Base-by-base conservation (phyloP, 305 asterid genomes). In the Fraxinus ornus region DNA sequence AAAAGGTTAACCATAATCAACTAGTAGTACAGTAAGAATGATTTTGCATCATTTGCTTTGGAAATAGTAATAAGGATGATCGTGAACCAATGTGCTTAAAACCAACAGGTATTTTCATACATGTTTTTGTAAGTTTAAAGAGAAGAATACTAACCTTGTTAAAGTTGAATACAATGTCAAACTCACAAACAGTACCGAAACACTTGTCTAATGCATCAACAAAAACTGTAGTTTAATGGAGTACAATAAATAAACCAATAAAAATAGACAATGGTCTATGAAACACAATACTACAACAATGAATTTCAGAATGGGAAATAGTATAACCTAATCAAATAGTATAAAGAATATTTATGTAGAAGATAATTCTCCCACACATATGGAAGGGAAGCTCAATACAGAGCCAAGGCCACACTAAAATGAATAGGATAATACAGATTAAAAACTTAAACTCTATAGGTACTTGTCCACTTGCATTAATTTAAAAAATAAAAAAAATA, bases 181-280 rank as follows among this genome's bases (percentile, higher is more conserved):
- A 97, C 91, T 94, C 98, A 77, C 99, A 93, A 49, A 94, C 99
- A 75, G 92, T 94, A 77, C 91, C 91, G 91, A 94, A 94, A 83
- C 95, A 92, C 87, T 90, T 95, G 93, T 94, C 97, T 90, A 95
- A 75, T 26, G 94, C 88, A 93, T 93, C 99, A 85, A 95, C 98
- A 75, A 94, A 94, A 86, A 95, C 98, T 95, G 94, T 7, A 84
- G 87, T 77, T 64, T 79, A 73, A 75, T 49, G 82, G 66, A 24
- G 77, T 28, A 15, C 81, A 76, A 73, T 2, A 26, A 75, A 5
- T 66, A 66, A 77, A 79, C 33, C 44, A 60, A 37, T 21, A 60
- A 10, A 72, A 26, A 39, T 71, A 66, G 55, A 76, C 7, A 28
- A 37, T 8, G 1, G 4, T 26, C 37, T 9, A 7, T 68, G 21